Conservation (phyloP, 2,329 filamentous ascomycete genomes). For the Scortechinia acanthostroma region DNA sequence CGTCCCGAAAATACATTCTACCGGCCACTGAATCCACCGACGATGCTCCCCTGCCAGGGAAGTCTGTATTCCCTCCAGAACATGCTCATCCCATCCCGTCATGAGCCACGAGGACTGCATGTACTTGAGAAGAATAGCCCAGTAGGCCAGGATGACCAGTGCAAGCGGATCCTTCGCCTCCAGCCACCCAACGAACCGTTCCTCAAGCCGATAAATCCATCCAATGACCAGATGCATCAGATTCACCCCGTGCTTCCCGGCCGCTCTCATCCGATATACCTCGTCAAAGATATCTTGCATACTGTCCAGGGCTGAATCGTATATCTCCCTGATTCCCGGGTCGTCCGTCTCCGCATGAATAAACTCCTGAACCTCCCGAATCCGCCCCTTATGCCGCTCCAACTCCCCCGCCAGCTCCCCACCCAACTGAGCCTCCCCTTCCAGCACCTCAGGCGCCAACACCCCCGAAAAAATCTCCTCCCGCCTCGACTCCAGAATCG, state of each 20-base stretch:
- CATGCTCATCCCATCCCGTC: slow-evolving; percentile 19
- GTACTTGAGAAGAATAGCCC: slow-evolving; percentile 17
- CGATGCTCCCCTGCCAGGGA: slow-evolving; percentile 10
- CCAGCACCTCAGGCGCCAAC: slow-evolving; percentile 6
- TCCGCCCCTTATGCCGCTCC: background rate
- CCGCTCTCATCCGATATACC: background rate
- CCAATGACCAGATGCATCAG: slow-evolving; percentile 16
- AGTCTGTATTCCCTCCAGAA: slow-evolving; percentile 13
- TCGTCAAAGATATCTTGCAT: background rate
- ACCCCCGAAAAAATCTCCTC: slow-evolving; percentile 15
- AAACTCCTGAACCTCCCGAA: background rate
- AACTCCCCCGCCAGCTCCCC: background rate
- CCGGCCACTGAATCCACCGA: slow-evolving; percentile 10
- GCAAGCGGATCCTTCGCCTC: slow-evolving; percentile 6
- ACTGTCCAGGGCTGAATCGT: background rate
- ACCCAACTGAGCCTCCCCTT: background rate
- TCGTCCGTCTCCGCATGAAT: background rate
- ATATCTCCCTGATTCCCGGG: background rate
- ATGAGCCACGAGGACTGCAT: slow-evolving; percentile 21
- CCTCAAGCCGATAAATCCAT: slow-evolving; percentile 17
- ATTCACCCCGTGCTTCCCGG: slow-evolving; percentile 5
- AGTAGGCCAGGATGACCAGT: slow-evolving; percentile 16
- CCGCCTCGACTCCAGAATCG: slow-evolving; percentile 9
- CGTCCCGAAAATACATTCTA: slow-evolving; percentile 12
- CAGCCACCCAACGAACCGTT: slow-evolving; percentile 9